Base-by-base conservation (phyloP, 805 yeast genomes). In the Saturnispora quitensis region DNA sequence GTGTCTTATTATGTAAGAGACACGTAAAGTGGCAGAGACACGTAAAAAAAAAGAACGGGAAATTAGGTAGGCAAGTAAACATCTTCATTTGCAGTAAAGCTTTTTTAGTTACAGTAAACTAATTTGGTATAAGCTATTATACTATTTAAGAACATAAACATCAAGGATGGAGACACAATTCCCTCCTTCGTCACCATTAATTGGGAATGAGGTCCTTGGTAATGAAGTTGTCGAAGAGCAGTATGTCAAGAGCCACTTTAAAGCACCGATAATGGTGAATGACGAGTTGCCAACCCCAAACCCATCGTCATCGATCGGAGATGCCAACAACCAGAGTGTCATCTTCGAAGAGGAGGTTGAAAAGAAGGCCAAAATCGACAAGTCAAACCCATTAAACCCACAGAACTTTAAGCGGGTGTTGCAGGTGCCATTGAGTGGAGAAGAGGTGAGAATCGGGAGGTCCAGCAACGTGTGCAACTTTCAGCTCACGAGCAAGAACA, bases 251-350 rank as follows among this genome's bases (percentile, higher is more conserved):
- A 31, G 34, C 15, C 34, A 31, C 15, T 31, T 20, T 20, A 28
- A 20, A 18, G 10, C 42, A 8, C 12, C 38, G 43, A 7, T 6
- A 40, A 12, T 28, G 20, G 4, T n/a, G 18, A 40, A 28, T 34
- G 45, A 54, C 24, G 71, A 71, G 9, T 81, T 81, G 58, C 87
- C 88, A 12, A 84, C 89, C 1, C 91, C 91, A 20, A 77, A 81
- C 57, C 89, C 91, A 0, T 82, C 89, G 1, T 77, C 82, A 1
- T 73, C 79, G 6, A 59, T 70, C 6, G 80, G 78, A 12, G 58
- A 59, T 28, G 50, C 60, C 0, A 58, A 60, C 9, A 57, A 59
- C 15, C 50, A 28, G 31, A 48, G 47, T 15, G 34, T 17, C 15
- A 17, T 43, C 15, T 18, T 28, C 36, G 51, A 18, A 15, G 25